Conservation (phyloP, 2,329 filamentous ascomycete genomes). For the Epichloe sp. region DNA sequence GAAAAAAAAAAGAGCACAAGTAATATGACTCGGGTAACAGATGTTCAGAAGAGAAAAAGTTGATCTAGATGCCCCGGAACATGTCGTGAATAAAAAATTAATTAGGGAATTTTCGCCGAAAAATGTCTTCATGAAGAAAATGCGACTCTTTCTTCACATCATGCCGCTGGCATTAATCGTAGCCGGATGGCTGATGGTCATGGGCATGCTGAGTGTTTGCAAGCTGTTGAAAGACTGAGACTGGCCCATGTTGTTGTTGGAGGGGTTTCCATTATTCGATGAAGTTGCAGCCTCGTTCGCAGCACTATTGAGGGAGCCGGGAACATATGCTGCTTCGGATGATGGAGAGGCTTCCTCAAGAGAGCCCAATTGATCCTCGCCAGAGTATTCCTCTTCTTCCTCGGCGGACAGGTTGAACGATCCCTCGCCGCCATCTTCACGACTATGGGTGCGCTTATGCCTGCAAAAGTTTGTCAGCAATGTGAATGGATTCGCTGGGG, state of each 20-base stretch:
- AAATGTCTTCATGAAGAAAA: not conserved
- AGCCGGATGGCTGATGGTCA: conserved; percentile 46
- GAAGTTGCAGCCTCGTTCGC: conserved; percentile 17
- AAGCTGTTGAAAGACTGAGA: conserved; percentile 39
- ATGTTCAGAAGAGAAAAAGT: not conserved
- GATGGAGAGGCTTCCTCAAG: conserved; percentile 67
- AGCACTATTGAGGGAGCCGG: conserved; percentile 36
- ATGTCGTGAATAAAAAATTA: conserved; percentile 4
- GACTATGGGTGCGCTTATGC: conserved; percentile 68
- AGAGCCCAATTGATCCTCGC: conserved; percentile 72
- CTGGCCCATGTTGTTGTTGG: conserved; percentile 7
- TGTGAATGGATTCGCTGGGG: not conserved
- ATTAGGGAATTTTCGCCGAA: conserved; percentile 4
- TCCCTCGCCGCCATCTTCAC: conserved; percentile 45
- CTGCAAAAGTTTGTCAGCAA: conserved; percentile 32
- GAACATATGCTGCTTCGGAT: conserved; percentile 51
- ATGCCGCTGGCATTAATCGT: conserved; percentile 32
- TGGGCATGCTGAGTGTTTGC: conserved; percentile 50
- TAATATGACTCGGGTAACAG: not conserved
- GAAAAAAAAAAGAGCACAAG: conserved; percentile 3
- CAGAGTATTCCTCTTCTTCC: conserved; percentile 69
- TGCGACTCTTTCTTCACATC: conserved; percentile 21
- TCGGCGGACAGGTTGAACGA: conserved; percentile 59
- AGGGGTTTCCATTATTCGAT: conserved; percentile 8
- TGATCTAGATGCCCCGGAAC: not conserved